These are phyloP conservation scores for Cercospora zeina DNA, from an alignment of 2,329 filamentous ascomycete species.

Conservation along the genomic window DNA sequence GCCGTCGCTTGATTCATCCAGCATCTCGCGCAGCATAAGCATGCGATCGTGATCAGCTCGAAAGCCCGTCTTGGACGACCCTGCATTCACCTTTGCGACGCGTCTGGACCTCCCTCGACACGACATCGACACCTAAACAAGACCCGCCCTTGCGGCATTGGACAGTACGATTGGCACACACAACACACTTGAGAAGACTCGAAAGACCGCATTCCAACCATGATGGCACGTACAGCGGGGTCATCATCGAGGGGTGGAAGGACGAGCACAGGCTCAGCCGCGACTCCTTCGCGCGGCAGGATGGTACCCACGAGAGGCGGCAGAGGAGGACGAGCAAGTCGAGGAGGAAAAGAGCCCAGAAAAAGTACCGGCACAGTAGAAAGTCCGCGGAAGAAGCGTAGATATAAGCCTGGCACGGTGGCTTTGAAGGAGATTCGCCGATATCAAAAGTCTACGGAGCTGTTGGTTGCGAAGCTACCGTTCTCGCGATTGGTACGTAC, in stretches of 20 bases:
- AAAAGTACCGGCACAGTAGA: slow-evolving; percentile 21
- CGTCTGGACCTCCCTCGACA: neutral
- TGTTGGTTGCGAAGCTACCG: slow-evolving; percentile 93
- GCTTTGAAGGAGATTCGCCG: slow-evolving; percentile 97
- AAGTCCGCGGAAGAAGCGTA: slow-evolving; percentile 34
- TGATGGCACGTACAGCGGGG: slow-evolving; percentile 20
- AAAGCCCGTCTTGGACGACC: neutral
- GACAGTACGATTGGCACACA: neutral
- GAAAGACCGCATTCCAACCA: neutral
- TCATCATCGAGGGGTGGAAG: slow-evolving; percentile 16
- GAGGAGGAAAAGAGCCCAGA: slow-evolving; percentile 29
- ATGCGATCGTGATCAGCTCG: slow-evolving; percentile 1
- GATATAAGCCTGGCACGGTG: slow-evolving; percentile 69
- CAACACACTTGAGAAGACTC: neutral
- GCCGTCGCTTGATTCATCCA: neutral
- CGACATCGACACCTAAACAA: neutral
- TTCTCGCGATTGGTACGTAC: slow-evolving; percentile 83
- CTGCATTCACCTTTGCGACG: neutral
- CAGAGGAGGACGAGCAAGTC: slow-evolving; percentile 32
- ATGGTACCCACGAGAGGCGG: slow-evolving; percentile 29
- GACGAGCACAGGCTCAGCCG: slow-evolving; percentile 18
- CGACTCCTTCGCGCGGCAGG: slow-evolving; percentile 12
- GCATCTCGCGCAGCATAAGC: neutral
- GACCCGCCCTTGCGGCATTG: neutral
- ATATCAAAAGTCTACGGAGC: slow-evolving; percentile 96